Conservation (phyloP, 192 early-diverging fungal genomes). For the Pecoramyces ruminantium region DNA sequence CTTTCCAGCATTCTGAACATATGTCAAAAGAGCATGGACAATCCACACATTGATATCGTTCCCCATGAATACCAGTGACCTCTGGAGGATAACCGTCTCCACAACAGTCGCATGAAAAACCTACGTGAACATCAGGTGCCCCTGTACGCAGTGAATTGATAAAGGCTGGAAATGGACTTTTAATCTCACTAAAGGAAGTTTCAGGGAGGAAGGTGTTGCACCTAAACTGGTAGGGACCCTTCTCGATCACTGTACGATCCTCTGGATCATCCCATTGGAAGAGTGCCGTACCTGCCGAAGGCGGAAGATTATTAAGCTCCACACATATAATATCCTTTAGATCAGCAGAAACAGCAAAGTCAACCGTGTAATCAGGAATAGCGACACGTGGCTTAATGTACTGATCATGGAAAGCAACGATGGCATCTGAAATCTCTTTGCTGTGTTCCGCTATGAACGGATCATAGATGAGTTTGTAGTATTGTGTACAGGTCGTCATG, state of each 20-base stretch:
- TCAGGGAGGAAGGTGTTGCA: background rate
- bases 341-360: background rate
- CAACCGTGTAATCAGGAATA: background rate
- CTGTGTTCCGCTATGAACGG: background rate
- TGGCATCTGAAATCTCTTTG: background rate
- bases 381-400: background rate
- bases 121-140: background rate
- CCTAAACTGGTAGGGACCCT: background rate
- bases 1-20: background rate
- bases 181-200: background rate
- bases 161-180: background rate
- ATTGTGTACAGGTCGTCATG: background rate
- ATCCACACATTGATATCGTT: background rate
- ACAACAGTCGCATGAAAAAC: background rate
- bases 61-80: background rate
- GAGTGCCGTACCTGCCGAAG: background rate
- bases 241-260: background rate
- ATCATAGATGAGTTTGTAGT: background rate
- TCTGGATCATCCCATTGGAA: background rate
- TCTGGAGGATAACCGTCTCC: background rate
- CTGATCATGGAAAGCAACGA: background rate
- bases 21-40: background rate
- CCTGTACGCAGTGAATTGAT: background rate
- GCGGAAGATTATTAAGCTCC: background rate
- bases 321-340: background rate